These are phyloP conservation scores for Chaetoscypha palmicola DNA, from an alignment of 2,329 filamentous ascomycete species.

Conservation along the genomic window DNA sequence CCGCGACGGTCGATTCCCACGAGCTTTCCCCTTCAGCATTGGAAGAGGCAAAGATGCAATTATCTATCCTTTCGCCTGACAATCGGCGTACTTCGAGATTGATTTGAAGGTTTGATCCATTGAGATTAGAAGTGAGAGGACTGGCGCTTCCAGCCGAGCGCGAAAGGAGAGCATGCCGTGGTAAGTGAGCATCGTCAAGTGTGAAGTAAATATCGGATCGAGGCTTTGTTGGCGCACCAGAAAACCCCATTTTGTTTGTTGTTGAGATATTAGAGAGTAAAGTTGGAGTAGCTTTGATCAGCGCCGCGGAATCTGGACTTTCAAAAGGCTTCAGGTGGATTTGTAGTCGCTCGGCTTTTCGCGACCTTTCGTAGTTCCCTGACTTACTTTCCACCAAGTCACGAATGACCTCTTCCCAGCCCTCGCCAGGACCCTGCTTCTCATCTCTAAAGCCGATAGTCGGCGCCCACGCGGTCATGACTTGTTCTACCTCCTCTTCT, in stretches of 20 bases:
- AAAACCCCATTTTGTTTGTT: conserved; percentile 87
- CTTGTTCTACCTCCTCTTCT: conserved; percentile 64
- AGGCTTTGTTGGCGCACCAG: conserved; percentile 78
- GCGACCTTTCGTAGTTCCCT: conserved; percentile 68
- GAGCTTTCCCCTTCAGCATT: conserved; percentile 73
- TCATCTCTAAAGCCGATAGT: conserved; percentile 50
- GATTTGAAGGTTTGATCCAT: conserved; percentile 73
- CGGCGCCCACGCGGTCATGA: conserved; percentile 71
- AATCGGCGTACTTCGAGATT: conserved; percentile 80
- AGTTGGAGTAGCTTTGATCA: conserved; percentile 84
- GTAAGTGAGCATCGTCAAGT: conserved; percentile 69
- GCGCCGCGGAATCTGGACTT: conserved; percentile 65
- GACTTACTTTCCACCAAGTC: conserved; percentile 66
- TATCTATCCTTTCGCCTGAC: conserved; percentile 74
- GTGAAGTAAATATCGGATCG: conserved; percentile 95
- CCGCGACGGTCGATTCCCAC: conserved; percentile 78
- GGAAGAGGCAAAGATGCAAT: conserved; percentile 80
- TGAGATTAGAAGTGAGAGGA: conserved; percentile 53
- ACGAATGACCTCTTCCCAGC: conserved; percentile 66
- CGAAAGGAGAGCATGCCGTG: conserved; percentile 64
- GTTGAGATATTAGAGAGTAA: conserved; percentile 72
- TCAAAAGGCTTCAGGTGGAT: conserved; percentile 74
- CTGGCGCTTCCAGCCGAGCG: conserved; percentile 67
- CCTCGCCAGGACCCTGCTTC: conserved; percentile 48
- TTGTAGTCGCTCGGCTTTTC: conserved; percentile 68